A percentile compares a stretch with the other conserved stretches of the same genome.
Evolutionary conservation across 1,284 basidiomycete genomes (phyloP).

Genomic region (Meripilus lineatus): DNA sequence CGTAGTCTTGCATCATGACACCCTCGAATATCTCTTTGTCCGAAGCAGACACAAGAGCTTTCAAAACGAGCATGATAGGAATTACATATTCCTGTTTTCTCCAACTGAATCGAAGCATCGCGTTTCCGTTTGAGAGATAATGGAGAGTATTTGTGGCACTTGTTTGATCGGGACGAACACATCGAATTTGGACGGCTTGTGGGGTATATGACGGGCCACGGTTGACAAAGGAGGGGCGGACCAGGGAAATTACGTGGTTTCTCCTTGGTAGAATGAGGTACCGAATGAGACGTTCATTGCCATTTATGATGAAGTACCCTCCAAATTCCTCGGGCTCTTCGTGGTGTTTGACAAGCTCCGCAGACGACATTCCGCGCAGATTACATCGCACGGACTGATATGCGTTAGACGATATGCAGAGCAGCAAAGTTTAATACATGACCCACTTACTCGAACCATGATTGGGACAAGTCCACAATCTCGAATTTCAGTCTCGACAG

Average conservation of each 20-base stretch:
- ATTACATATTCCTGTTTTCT: conserved; percentile 99
- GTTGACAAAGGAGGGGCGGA: conserved; percentile 84
- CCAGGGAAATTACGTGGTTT: conserved; percentile 86
- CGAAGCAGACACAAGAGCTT: conserved; percentile 90
- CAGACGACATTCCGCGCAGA: conserved; percentile 78
- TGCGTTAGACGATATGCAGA: too few species aligned
- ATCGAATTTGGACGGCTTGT: conserved; percentile 94
- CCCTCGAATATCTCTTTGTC: conserved; percentile 98
- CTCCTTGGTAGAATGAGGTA: conserved; percentile 91
- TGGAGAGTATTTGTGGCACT: conserved; percentile 94
- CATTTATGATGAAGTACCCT: conserved; percentile 98
- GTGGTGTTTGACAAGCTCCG: conserved; percentile 83
- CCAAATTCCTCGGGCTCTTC: conserved; percentile 99
- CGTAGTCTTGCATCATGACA: conserved; percentile 96
- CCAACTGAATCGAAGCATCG: conserved; percentile 96
- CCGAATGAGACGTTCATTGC: conserved; percentile 97
- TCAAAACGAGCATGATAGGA: conserved; percentile 95
- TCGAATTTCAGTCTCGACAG: conserved; percentile 70
- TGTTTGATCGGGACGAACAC: conserved; percentile 88
- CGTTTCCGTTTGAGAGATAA: conserved; percentile 94
- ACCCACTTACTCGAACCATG: conserved; percentile 88
- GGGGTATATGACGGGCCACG: conserved; percentile 94
- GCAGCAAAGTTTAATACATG: conserved; percentile 1
- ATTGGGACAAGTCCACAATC: conserved; percentile 94
- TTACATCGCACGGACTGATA: conserved; percentile 90